phyloP scores from a whole-genome alignment of 2,329 filamentous ascomycete species.

The Sordariomycetes sp. region DNA sequence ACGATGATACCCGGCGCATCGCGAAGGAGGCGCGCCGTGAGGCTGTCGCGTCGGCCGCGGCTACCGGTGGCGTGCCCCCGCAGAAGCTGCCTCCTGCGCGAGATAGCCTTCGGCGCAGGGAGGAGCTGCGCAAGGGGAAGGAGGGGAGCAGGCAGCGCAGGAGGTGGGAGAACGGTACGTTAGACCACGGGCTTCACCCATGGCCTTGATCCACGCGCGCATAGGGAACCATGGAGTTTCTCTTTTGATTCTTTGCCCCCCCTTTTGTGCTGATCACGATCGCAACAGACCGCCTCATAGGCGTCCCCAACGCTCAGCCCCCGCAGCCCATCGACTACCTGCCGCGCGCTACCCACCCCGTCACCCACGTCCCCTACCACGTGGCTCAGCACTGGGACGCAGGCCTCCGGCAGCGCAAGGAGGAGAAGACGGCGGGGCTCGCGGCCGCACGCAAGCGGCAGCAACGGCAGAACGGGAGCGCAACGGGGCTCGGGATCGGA shows the following conservation, averaged over 20 bases:
- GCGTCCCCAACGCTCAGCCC: conserved; percentile 77
- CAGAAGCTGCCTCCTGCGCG: conserved; percentile 34
- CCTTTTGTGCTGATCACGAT: too few relatives aligned
- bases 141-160: conserved; percentile 79
- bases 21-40: neutral
- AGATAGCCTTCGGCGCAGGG: conserved; percentile 52
- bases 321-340: conserved; percentile 77
- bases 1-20: conserved; percentile 29
- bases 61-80: conserved; percentile 15
- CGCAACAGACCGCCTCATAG: conserved; percentile 64
- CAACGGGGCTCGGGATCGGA: conserved; percentile 33
- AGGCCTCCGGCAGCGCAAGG: conserved; percentile 33
- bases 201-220: neutral
- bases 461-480: conserved; percentile 28
- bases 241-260: too few relatives aligned
- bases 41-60: neutral
- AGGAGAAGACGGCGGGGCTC: conserved; percentile 29
- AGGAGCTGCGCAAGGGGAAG: conserved; percentile 76
- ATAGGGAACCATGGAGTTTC: too few relatives aligned
- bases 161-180: conserved; percentile 85
- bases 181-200: neutral
- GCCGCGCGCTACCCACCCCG: conserved; percentile 68
- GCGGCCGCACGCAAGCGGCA: conserved; percentile 33
- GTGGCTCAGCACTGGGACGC: conserved; percentile 77
- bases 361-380: conserved; percentile 76